These are phyloP conservation scores for Hippophae rhamnoides DNA, from an alignment of 306 rosid genomes.

Conservation along the genomic window DNA sequence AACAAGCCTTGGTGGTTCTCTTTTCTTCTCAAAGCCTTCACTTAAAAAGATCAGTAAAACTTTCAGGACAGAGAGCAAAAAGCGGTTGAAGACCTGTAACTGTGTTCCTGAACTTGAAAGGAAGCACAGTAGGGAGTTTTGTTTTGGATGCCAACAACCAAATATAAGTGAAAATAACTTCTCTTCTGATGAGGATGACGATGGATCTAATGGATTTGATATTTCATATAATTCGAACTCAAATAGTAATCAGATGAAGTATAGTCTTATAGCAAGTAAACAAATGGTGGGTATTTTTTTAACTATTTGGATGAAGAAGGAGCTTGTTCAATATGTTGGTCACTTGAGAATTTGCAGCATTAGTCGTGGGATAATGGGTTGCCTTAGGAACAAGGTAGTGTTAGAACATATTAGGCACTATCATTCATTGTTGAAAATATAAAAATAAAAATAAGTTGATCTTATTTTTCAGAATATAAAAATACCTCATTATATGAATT, in stretches of 20 bases:
- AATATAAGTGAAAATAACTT: constrained; percentile 34
- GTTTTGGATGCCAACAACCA: constrained; percentile 72
- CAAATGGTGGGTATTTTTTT: constrained; percentile 96
- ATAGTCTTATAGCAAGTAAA: constrained; percentile 69
- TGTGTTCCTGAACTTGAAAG: constrained; percentile 60
- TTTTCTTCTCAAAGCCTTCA: constrained; percentile 70
- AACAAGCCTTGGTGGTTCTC: constrained; percentile 39
- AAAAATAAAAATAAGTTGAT: no score
- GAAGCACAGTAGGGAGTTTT: constrained; percentile 62
- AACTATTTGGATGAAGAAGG: constrained; percentile 67
- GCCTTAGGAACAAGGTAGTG: constrained; percentile 90
- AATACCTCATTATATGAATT: no score
- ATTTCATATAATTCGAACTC: constrained; percentile 32
- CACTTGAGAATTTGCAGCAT: constrained; percentile 71
- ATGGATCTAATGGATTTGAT: constrained; percentile 22
- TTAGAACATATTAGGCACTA: not conserved
- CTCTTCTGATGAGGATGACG: constrained; percentile 83
- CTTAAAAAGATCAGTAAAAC: constrained; percentile 64
- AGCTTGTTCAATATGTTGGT: constrained; percentile 66
- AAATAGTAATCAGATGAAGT: constrained; percentile 44
- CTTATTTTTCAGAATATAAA: no score
- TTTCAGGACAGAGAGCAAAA: constrained; percentile 50
- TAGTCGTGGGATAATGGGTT: constrained; percentile 95
- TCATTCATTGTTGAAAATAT: no score
- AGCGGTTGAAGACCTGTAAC: constrained; percentile 69